A percentile compares a stretch with the other conserved stretches of the same genome.
Evolutionary conservation across 176 grass and related monocot genomes (phyloP).

Genomic region (Phyllostachys edulis): DNA sequence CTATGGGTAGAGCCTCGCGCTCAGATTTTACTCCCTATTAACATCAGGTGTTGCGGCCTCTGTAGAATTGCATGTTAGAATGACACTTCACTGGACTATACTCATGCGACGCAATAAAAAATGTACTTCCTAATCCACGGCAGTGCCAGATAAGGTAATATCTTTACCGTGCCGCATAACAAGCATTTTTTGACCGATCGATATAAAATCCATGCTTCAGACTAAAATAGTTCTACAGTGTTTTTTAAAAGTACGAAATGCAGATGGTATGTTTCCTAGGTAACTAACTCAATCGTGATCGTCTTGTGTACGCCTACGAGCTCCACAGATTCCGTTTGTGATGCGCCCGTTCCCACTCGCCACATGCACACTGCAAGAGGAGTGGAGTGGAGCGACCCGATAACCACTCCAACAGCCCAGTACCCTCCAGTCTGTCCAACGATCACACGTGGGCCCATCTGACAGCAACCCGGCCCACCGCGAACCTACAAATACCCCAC

Average conservation of each 20-base stretch:
- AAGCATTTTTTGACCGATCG: not conserved
- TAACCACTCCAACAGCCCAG: not conserved
- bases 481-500: conserved; percentile 32
- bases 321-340: conserved; percentile 38
- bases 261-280: too few relatives aligned
- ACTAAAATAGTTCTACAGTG: not conserved
- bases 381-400: not conserved
- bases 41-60: too few relatives aligned
- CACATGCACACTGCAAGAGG: not conserved
- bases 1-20: too few relatives aligned
- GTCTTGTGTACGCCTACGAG: not conserved
- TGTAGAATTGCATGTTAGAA: too few relatives aligned
- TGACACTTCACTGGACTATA: not conserved
- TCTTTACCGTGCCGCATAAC: not conserved
- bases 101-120: not conserved
- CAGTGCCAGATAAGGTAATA: not conserved
- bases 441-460: not conserved
- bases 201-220: too few relatives aligned
- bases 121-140: not conserved
- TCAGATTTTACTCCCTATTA: too few relatives aligned
- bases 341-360: conserved; percentile 34
- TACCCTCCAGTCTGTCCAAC: not conserved
- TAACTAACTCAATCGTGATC: not conserved
- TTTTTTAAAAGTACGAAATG: not conserved
- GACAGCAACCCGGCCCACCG: not conserved